These are phyloP conservation scores for Chrysopogon serrulatus DNA, from an alignment of 176 grass and related monocot species.

Conservation along the genomic window DNA sequence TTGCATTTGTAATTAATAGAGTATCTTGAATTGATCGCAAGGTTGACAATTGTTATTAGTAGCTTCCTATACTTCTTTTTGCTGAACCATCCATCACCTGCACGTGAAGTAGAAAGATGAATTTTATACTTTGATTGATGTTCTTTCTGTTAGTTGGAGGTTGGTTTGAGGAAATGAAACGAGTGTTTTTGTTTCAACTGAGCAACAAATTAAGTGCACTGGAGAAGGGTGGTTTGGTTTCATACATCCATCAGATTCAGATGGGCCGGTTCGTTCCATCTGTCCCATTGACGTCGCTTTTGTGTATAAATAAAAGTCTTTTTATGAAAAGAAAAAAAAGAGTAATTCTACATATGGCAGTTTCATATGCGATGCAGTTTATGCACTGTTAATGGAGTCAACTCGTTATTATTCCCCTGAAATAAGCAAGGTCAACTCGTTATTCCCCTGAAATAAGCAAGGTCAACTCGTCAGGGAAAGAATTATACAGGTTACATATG, in stretches of 20 bases:
- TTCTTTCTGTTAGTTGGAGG: neutral
- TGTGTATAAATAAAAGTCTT: neutral
- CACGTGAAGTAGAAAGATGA: constrained; percentile 14
- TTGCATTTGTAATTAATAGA: constrained; percentile 3
- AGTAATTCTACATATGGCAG: neutral
- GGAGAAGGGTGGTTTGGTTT: neutral
- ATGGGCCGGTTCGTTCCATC: neutral
- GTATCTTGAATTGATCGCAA: constrained; percentile 18
- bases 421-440: neutral
- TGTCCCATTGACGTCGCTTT: neutral
- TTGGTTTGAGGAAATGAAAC: neutral
- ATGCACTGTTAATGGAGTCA: neutral
- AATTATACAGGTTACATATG: neutral
- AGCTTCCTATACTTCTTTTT: neutral
- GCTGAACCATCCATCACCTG: constrained; percentile 8
- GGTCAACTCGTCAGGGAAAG: constrained; percentile 17
- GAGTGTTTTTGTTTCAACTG: neutral
- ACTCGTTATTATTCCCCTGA: no score
- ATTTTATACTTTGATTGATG: neutral
- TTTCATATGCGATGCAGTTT: constrained; percentile 12
- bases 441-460: constrained; percentile 2
- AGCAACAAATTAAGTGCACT: constrained; percentile 10
- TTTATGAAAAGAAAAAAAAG: neutral
- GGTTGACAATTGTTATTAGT: constrained; percentile 20
- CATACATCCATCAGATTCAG: neutral